phyloP scores from a whole-genome alignment of 306 rosid genomes.

The Carpinus fangiana region DNA sequence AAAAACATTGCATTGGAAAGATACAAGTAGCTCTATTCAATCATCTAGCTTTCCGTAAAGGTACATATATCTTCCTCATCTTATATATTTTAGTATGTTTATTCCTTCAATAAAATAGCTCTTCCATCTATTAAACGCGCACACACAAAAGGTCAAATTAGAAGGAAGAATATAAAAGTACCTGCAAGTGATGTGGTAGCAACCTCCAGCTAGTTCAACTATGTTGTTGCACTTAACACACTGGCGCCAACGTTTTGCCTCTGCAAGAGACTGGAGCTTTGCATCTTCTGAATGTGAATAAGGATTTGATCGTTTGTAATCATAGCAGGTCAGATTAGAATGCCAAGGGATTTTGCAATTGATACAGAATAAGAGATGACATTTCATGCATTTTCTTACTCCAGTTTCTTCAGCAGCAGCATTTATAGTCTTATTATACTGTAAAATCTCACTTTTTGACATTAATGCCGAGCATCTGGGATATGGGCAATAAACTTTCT shows the following conservation, averaged over 20 bases:
- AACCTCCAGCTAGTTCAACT: conserved; percentile 64
- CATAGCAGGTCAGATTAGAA: conserved; percentile 31
- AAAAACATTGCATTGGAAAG: neutral
- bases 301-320: conserved; percentile 30
- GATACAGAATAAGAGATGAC: conserved; percentile 45
- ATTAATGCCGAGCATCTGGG: conserved; percentile 58
- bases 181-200: conserved; percentile 70
- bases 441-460: conserved; percentile 44
- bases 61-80: neutral
- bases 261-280: conserved; percentile 46
- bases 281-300: conserved; percentile 36
- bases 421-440: conserved; percentile 23
- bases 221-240: conserved; percentile 57
- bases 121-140: no score
- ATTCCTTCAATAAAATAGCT: neutral
- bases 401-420: conserved; percentile 27
- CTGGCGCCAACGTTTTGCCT: conserved; percentile 41
- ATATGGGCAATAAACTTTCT: conserved; percentile 61
- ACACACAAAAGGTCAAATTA: neutral
- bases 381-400: conserved; percentile 53
- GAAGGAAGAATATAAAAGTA: conserved; percentile 4
- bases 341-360: conserved; percentile 65
- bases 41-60: neutral
- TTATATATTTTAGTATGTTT: neutral
- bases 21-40: neutral